A percentile compares a stretch with the other conserved stretches of the same genome.
Evolutionary conservation across 2,329 filamentous ascomycete species (phyloP).

Genomic region (Zymoseptoria crescenta): DNA sequence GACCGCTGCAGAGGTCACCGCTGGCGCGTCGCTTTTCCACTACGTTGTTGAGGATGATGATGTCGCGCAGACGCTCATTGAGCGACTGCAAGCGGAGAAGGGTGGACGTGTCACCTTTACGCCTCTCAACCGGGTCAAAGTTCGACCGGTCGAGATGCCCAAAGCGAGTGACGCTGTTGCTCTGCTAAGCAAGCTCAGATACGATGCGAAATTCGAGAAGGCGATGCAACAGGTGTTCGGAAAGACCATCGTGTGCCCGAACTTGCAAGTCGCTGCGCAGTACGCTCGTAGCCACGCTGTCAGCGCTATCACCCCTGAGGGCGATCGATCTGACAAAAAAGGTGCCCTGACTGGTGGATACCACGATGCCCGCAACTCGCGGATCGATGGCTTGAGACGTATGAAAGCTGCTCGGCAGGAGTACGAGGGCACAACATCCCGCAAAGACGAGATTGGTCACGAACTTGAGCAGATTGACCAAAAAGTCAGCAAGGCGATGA

Average conservation of each 20-base stretch:
- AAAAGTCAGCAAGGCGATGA: constrained; percentile 77
- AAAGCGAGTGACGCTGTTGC: constrained; percentile 81
- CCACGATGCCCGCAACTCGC: constrained; percentile 76
- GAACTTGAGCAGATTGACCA: constrained; percentile 77
- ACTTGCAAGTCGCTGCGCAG: constrained; percentile 75
- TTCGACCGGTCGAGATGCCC: constrained; percentile 66
- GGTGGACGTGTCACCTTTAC: constrained; percentile 90
- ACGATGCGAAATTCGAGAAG: constrained; percentile 66
- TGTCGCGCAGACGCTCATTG: constrained; percentile 74
- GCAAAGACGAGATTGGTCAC: constrained; percentile 57
- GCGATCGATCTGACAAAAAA: constrained; percentile 89
- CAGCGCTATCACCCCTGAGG: constrained; percentile 87
- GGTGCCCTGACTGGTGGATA: constrained; percentile 94
- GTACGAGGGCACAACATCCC: constrained; percentile 58
- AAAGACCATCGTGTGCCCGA: constrained; percentile 88
- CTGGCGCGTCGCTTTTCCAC: constrained; percentile 87
- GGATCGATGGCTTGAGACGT: constrained; percentile 73
- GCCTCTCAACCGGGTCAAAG: constrained; percentile 74
- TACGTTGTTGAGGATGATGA: constrained; percentile 90
- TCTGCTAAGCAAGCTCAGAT: constrained; percentile 76
- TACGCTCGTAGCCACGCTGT: constrained; percentile 89
- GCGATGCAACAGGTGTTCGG: constrained; percentile 95
- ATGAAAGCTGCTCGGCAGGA: constrained; percentile 68
- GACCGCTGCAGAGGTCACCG: constrained; percentile 84
- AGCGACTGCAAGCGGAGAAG: constrained; percentile 68